Evolutionary conservation across 228 moss, liverwort and hornwort genomes (phyloP), one percentile per base, ranked within the genome.

Genomic region (Sphagnum fallax): DNA sequence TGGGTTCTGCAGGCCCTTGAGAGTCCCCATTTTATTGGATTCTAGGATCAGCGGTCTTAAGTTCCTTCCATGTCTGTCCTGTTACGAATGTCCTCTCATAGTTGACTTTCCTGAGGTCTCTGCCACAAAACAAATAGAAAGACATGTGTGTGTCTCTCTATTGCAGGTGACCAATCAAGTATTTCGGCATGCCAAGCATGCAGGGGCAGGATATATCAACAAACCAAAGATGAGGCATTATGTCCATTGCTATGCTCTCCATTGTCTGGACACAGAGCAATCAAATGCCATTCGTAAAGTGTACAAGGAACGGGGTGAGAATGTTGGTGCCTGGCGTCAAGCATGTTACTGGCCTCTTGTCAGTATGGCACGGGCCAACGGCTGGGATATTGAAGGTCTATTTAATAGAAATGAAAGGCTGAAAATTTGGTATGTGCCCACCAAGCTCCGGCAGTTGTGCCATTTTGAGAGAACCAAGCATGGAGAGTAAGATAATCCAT

Each of bases 211-310:
- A 15, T 74, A 74, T 48, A 74, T 74, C 10, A 74, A 74, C 62
- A 74, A 74, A 68, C 74, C 74, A 63, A 74, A 74, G 68, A 74
- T 74, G 74, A 74, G 74, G 67, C 74, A 74, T 15, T 74, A 74
- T 67, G 74, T 74, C n/a, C 74, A 74, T 47, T 74, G 74, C 74
- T 74, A 74, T 52, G 74, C 74, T 18, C 68, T 74, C 58, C 74
- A 74, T 65, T 74, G 74, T 63, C 63, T 74, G n/a, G 74, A 67
- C 62, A 53, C 62, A 53, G 74, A 67, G 16, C 63, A 74, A 50
- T 74, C 74, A 63, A 64, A 74, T 68, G 67, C 18, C 16, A 49
- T 74, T 15, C 52, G 74, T 15, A 74, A 68, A 62, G 52, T 55
- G 61, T 74, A 15, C 74, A 74, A 74, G 68, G 74, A 74, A 55